Evolutionary conservation across 169 alveolate species (phyloP), one percentile per base, ranked within the genome.

Genomic region (Perkinsus olseni): DNA sequence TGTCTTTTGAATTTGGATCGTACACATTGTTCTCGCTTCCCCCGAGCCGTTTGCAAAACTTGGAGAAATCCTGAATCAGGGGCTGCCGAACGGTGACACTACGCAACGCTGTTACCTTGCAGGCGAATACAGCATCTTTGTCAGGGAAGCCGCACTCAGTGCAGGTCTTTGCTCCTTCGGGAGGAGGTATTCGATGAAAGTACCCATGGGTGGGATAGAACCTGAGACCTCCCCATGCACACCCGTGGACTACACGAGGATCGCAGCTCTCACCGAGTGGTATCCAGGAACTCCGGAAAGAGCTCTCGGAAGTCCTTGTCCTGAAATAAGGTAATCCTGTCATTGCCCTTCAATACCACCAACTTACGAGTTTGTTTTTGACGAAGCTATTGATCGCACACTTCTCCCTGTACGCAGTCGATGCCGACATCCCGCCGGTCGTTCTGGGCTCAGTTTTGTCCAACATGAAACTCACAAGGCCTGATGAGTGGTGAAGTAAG

Each of bases 381-480:
- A 24, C 82, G 31, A 62, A 62, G 34, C 82, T 62, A 62, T 62
- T 62, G 82, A 62, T 62, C 8, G 82, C 82, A 28, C 82, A 62
- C 34, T 62, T 62, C 82, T 62, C 82, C 31, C 82, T 13, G 34
- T 62, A 62, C 4, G 82, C 82, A 6, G 82, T 28, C 17, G 82
- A 62, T 28, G 82, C 82, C 82, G 82, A 62, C 82, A 62, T 62
- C 34, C 82, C 82, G 1, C 82, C 82, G 31, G 82, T 62, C 0
- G 82, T 62, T 28, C 82, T 4, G 10, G 82, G 82, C 82, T 62
- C 82, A 13, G 82, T 62, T 24, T 62, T 62, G 82, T 62, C 93
- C 50, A 91, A 74, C 93, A 91, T 91, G 90, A 91, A 93, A 39
- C 82, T 50, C 34, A 91, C 51, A 4, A 93, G 74, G 20, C 92